A percentile compares a stretch with the other conserved stretches of the same genome.
phyloP scores from a whole-genome alignment of 495 filamentous ascomycete genomes.

The Aspergillus asperescens region DNA sequence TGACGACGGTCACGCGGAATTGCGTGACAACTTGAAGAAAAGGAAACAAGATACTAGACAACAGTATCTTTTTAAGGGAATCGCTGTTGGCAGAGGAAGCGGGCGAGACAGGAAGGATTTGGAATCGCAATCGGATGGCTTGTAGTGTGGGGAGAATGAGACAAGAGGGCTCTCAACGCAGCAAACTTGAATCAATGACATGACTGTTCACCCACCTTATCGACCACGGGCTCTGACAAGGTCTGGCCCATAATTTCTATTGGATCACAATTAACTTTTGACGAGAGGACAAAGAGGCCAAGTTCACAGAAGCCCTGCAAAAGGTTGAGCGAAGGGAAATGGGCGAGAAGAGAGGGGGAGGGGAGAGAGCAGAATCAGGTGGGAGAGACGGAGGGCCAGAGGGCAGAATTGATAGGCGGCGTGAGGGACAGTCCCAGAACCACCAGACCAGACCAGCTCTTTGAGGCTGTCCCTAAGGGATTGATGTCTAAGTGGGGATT shows the following conservation, averaged over 20 bases:
- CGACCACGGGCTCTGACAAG: slow-evolving; percentile 95
- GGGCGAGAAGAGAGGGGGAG: slow-evolving; percentile 8
- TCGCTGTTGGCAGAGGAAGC: background rate
- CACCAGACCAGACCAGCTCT: slow-evolving; percentile 1
- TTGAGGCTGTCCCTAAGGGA: background rate
- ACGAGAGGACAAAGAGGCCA: background rate
- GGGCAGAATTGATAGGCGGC: slow-evolving; percentile 26
- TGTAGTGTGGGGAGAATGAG: slow-evolving; percentile 29
- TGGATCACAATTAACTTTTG: slow-evolving; percentile 13
- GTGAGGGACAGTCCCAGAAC: slow-evolving; percentile 20
- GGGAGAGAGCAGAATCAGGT: slow-evolving; percentile 16
- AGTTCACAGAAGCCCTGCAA: slow-evolving; percentile 12
- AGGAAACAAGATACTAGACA: background rate
- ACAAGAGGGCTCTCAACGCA: slow-evolving; percentile 17
- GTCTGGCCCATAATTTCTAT: slow-evolving; percentile 83
- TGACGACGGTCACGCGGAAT: slow-evolving; percentile 5
- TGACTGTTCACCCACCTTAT: slow-evolving; percentile 83
- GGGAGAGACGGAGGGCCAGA: slow-evolving; percentile 13
- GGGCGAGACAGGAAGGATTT: slow-evolving; percentile 12
- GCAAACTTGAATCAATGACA: slow-evolving; percentile 18
- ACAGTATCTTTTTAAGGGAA: background rate
- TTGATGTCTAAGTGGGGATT: background rate
- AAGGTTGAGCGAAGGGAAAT: slow-evolving; percentile 1
- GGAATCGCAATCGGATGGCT: slow-evolving; percentile 18
- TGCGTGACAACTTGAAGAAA: background rate